Base-by-base conservation (phyloP, 129 eudicot species). In the Deinandra increscens region DNA sequence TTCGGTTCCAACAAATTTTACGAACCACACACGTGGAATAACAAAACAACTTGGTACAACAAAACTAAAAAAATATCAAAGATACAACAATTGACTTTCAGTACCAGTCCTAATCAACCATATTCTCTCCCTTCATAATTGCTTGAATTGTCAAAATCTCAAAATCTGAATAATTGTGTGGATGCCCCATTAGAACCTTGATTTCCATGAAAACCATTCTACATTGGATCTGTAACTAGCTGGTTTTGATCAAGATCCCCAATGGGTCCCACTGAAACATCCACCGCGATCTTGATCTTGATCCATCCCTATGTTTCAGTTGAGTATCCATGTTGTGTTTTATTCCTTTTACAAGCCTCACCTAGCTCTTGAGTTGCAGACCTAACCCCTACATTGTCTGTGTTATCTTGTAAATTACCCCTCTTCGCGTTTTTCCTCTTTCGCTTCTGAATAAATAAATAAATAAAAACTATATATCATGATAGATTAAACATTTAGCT, bases 241-340 rank as follows among this genome's bases (percentile, higher is more conserved):
- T 14, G 88, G 94, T 8, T 91, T 82, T 46, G 73, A 69, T 67
- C 88, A 85, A 76, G 94, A 82, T 73, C 84, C 79, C 84, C 78
- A 1, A 1, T 29, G 38, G 18, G 19, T 13, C 64, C 19, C 41
- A 5, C 39, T 58, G 19, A 58, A 70, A 33, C 64, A 64, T 62
- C 87, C 88, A 61, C 81, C 80, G 15, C 81, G 84, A 65, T 91
- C 75, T 70, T 87, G 89, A 36, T 81, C 72, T 44, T 58, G 41
- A 13, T 58, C 64, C 11, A 51, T 78, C 86, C 56, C 81, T 75
- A 53, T 68, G 60, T 66, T 82, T 88, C 38, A 19, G 68, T 74
- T 3, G 55, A 19, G 42, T 23, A 81, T 37, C 69, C 73, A 70
- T 53, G 44, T n/a, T 79, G 83, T 33, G 67, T 17, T 69, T 78